phyloP scores from a whole-genome alignment of 208 protist genomes.

The Balamuthia mandrillaris region DNA sequence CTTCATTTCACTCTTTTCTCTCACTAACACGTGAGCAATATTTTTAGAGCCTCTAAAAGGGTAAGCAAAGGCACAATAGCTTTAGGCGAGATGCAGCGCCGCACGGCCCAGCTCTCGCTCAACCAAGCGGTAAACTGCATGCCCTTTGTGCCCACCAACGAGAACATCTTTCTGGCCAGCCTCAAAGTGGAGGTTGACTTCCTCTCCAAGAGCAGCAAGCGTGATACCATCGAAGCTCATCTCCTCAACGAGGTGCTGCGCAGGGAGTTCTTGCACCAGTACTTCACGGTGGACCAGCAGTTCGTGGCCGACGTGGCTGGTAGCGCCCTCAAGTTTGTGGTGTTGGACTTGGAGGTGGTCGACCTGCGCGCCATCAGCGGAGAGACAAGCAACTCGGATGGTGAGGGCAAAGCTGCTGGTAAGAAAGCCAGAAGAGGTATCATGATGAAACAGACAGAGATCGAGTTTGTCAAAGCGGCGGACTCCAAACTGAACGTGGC shows the following conservation, averaged over 20 bases:
- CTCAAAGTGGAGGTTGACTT: background rate
- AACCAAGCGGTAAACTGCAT: background rate
- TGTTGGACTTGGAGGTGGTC: background rate
- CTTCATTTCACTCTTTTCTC: background rate
- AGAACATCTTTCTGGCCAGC: background rate
- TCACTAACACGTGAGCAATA: background rate
- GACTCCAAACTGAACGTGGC: conserved; percentile 3
- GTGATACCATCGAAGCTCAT: background rate
- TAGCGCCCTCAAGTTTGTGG: conserved; percentile 7
- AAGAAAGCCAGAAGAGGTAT: conserved; percentile 9
- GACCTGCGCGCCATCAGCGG: background rate
- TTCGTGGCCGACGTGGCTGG: background rate
- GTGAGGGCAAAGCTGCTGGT: background rate
- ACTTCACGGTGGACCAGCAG: background rate
- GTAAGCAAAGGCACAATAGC: background rate
- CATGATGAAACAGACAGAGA: conserved; percentile 29
- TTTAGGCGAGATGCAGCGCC: background rate
- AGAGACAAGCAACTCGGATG: background rate
- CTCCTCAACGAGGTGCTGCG: background rate
- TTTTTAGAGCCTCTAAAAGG: background rate
- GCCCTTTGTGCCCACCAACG: background rate
- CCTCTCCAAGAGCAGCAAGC: background rate
- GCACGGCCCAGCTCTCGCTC: background rate
- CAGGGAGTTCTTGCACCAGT: background rate
- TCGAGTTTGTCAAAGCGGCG: conserved; percentile 18